Base-by-base conservation (phyloP, 768 basidiomycete genomes). In the Udeniomyces megalosporus region DNA sequence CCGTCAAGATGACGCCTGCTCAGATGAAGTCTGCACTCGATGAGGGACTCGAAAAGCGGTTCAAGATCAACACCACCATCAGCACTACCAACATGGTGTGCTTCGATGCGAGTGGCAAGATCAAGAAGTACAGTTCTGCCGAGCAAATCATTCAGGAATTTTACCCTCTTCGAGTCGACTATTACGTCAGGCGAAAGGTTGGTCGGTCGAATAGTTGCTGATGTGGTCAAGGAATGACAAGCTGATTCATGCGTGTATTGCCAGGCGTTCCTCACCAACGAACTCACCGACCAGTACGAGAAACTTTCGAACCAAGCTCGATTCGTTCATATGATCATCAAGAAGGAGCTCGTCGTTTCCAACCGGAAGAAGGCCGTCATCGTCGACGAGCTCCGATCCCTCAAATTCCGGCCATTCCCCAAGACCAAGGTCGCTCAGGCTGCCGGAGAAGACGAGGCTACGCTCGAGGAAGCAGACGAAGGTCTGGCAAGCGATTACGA, bases 61-160 rank as follows among this genome's bases (percentile, higher is more conserved):
- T 99, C 83, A 93, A 90, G 74, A 76, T 96, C 65, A 82, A 82
- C 15, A 74, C 79, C 51, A 87, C 91, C 72, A 75, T 99, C 72
- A 85, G 79, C 73, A 95, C 89, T 17, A 80, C 82, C 71, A 99
- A 99, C 76, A 97, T 99, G 95, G 95, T 97, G 20, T 91, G 89
- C 75, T 99, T 99, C 73, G 93, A 99, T 74, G 81, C 87, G 64
- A 86, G 92, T 20, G 85, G 88, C 68, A 95, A 93, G 77, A 93
- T 99, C 76, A 89, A 84, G 76, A 92, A 84, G 75, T 97, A 96
- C 73, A 77, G 80, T 20, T 80, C 83, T 0, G 82, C 95, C 0
- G 95, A 97, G 71, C 85, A 91, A 67, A 88, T 99, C 58, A 73
- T 97, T 49, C 83, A 88, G 66, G 92, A 95, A 44, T 99, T 95